Base-by-base conservation (phyloP, 805 yeast species). In the Spathaspora gorwiae region DNA sequence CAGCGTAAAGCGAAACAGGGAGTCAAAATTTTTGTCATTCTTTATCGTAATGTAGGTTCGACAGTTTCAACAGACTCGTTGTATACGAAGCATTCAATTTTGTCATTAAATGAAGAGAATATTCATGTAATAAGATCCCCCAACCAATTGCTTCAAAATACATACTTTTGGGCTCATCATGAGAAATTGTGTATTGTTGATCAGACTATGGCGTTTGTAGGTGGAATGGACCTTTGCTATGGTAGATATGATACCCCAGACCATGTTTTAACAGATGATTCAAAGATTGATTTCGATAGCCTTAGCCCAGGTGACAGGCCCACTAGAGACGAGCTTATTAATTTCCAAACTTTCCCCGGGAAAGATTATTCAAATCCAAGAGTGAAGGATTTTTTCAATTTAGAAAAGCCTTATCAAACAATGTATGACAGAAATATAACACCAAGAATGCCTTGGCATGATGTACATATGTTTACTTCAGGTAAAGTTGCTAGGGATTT, bases 361-460 rank as follows among this genome's bases (percentile, higher is more conserved):
- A 94, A 94, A 57, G 99, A 94, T 65, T 94, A 94, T 62, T 90
- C 98, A 0, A 94, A 94, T 61, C 96, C 99, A 2, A 78, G 99
- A 52, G 89, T 87, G 12, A 84, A 84, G 56, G 99, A 94, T 62
- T 94, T 94, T 61, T 78, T 62, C 57, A 83, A 76, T 3, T 73
- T 94, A 47, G 88, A 90, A 51, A 80, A 82, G 54, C 98, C 99
- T 2, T 89, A 83, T 57, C 95, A 88, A 42, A 87, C 88, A 19
- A 85, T 92, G 94, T 89, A 89, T 59, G 95, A 94, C 62, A 77
- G 99, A 48, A 71, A 76, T 12, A 63, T 63, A 14, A 76, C 79
- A 15, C 98, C 99, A 2, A 79, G 99, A 55, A 94, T 94, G 99
- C 99, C 99, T 8, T 94, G 99, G 99, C 99, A 94, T 64, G 99